Base-by-base conservation (phyloP, 768 basidiomycete genomes). In the Kwoniella dejecticola region DNA sequence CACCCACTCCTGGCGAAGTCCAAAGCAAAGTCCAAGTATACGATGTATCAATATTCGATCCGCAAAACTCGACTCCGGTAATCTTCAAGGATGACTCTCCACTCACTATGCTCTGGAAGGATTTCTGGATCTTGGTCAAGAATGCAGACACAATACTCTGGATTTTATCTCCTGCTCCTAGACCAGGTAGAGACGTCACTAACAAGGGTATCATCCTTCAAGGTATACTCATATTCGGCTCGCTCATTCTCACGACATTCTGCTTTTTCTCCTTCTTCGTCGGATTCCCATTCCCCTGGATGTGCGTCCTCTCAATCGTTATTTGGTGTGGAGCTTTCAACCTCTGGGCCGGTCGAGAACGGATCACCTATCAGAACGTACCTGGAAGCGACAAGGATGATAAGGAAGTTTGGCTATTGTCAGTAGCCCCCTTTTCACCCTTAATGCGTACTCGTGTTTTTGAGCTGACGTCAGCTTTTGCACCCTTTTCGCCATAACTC, bases 351-450 rank as follows among this genome's bases (percentile, higher is more conserved):
- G 49, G 49, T 2, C 44, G 44, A 15, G 38, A 52, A 13, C 44
- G 58, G 31, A 27, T 60, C 27, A 60, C 42, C 12, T 10, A 29
- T 27, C 58, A 60, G 50, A 60, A 50, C 7, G 23, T 60, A 12
- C n/a, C 19, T 19, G 58, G 58, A 21, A 47, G 53, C 27, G 50
- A 61, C 42, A 57, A 54, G 62, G 54, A 42, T 50, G 41, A 26
- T 5, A 54, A 67, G 21, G 66, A 70, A 38, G 52, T 63, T 23
- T 70, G 69, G 69, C 45, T 70, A 24, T 67, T 64, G 69, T 70
- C 53, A 70, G 68, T 70, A 19, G n/a, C 27, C 8, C 33, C 30
- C 33, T 15, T 31, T 30, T 4, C 29, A 6, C 6, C 10, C n/a
- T 50, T 17, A 19, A n/a, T n/a, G n/a, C n/a, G n/a, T n/a, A n/a